phyloP scores from a whole-genome alignment of 2,329 filamentous ascomycete genomes.

The Xylariaceae sp. region DNA sequence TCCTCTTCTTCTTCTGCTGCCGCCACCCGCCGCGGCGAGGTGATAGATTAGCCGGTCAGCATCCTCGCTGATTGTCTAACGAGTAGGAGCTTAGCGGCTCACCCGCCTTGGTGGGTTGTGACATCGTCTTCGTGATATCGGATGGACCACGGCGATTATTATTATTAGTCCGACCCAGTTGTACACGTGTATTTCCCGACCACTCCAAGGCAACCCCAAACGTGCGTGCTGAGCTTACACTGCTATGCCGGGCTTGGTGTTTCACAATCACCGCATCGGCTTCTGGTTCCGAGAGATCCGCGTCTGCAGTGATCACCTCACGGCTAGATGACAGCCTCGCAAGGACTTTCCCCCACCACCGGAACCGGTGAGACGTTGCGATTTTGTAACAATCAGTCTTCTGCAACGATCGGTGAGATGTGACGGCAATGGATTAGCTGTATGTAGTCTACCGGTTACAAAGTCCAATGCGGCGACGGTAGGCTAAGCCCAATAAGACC shows the following conservation, averaged over 20 bases:
- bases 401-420: slow-evolving; percentile 3
- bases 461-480: slow-evolving; percentile 2
- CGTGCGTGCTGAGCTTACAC: slow-evolving; percentile 20
- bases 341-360: slow-evolving; percentile 2
- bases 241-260: slow-evolving; percentile 6
- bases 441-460: slow-evolving; percentile 12
- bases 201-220: slow-evolving; percentile 13
- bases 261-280: slow-evolving; percentile 30
- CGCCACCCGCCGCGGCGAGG: slow-evolving; percentile 18
- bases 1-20: slow-evolving; percentile 10
- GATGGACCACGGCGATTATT: slow-evolving; percentile 15
- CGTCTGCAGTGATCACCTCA: slow-evolving; percentile 27
- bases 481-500: slow-evolving; percentile 1
- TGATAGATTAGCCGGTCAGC: slow-evolving; percentile 25
- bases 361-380: slow-evolving; percentile 23
- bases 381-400: background rate
- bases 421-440: slow-evolving; percentile 4
- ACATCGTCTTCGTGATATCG: slow-evolving; percentile 21
- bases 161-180: slow-evolving; percentile 14
- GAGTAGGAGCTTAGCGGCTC: slow-evolving; percentile 24
- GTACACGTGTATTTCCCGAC: slow-evolving; percentile 14
- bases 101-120: slow-evolving; percentile 23
- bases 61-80: slow-evolving; percentile 15
- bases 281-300: slow-evolving; percentile 28
- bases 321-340: slow-evolving; percentile 27